A percentile compares a stretch with the other conserved stretches of the same genome.
phyloP scores from a whole-genome alignment of 176 grass and related monocot species.

The Cymbopogon citratus region DNA sequence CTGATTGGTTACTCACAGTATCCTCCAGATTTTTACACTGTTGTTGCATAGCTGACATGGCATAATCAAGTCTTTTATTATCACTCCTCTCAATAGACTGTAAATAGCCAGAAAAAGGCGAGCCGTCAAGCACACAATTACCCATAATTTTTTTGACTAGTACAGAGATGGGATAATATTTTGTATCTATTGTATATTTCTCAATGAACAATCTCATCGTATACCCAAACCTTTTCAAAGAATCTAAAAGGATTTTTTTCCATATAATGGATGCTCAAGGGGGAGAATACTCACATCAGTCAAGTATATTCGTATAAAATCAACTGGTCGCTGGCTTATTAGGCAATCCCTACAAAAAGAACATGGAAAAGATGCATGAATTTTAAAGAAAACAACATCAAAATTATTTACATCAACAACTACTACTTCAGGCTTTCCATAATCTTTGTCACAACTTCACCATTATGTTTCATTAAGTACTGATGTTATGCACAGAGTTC shows the following conservation, averaged over 20 bases:
- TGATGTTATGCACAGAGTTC: too few species aligned
- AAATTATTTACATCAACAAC: too few species aligned
- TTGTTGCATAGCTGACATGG: too few species aligned
- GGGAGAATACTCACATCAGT: conserved; percentile 6
- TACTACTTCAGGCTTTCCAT: too few species aligned
- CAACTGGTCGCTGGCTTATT: conserved; percentile 8
- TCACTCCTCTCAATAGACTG: too few species aligned
- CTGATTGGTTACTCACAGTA: conserved; percentile 29
- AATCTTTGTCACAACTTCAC: too few species aligned
- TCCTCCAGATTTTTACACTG: too few species aligned
- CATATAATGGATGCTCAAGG: neutral
- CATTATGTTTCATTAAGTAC: too few species aligned
- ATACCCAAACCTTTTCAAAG: neutral
- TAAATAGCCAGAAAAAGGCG: too few species aligned
- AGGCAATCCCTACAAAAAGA: conserved; percentile 32
- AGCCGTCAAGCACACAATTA: neutral
- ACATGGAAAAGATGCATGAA: neutral
- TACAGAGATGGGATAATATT: too few species aligned
- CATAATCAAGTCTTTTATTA: too few species aligned
- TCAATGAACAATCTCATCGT: neutral
- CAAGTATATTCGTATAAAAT: neutral
- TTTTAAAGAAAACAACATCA: too few species aligned
- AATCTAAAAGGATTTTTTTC: neutral
- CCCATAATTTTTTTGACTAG: neutral
- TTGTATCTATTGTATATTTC: neutral